Base-by-base conservation (phyloP, 345 rosid species). In the Linum lewisii region DNA sequence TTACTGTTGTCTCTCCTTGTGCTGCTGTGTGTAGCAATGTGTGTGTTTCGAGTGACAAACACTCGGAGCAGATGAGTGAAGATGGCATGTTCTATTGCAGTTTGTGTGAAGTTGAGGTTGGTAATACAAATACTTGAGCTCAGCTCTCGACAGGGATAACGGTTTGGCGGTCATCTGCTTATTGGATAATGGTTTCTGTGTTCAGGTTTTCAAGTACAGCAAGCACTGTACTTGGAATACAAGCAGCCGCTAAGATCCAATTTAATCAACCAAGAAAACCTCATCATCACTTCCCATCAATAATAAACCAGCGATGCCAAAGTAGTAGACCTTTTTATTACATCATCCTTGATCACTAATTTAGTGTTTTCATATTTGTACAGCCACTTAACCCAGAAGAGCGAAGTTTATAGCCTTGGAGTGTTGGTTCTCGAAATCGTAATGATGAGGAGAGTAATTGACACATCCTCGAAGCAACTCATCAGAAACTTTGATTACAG, bases 21-120 rank as follows among this genome's bases (percentile, higher is more conserved):
- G 83, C 86, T 66, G 72, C 74, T 57, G 49, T 83, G 50, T 82
- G 91, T 80, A 73, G 77, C 54, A 73, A 77, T 29, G 4, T 29
- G 68, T 83, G 73, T 69, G 54, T 72, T 69, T 73, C 83, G 20
- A 68, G 73, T 8, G 79, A 80, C 32, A 82, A 87, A 69, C 77
- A 86, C 72, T 77, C 88, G 32, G 86, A 84, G 69, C 93, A 82
- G 49, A 74, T 64, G 67, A 89, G 90, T 20, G 97, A 93, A 77
- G 99, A 93, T 69, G 99, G 96, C 68, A 85, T 89, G 99, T 93
- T 85, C 77, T 93, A 81, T 69, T 93, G 97, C 75, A 89, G 95
- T 70, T 82, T 93, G 69, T 93, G 99, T 72, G 96, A 89, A 79
- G 95, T 87, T 44, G 97, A 93, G 99, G 99, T 93, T 62, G 4